Evolutionary conservation across 176 grass and related monocot species (phyloP).

Genomic region (Elaeis guineensis): DNA sequence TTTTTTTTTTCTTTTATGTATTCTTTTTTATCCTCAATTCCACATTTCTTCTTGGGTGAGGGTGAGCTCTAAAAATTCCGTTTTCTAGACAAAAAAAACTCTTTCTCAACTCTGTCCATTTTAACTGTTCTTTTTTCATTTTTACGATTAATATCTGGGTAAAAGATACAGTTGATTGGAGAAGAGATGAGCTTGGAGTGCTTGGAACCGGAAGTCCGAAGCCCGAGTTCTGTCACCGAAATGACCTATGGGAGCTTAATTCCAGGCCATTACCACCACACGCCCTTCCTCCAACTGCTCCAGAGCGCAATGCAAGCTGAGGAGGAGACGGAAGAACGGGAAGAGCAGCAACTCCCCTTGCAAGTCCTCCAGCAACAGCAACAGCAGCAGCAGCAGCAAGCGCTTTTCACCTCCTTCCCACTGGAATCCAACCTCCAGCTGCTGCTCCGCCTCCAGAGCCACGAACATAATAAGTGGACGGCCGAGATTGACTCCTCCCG

Average conservation of each 20-base stretch:
- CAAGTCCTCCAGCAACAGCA: neutral
- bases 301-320: slow-evolving; percentile 36
- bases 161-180: slow-evolving; percentile 72
- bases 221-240: slow-evolving; percentile 2
- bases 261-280: slow-evolving; percentile 22
- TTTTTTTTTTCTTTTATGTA: neutral
- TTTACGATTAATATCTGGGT: slow-evolving; percentile 2
- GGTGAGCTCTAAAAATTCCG: no score
- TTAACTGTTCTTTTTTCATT: neutral
- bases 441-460: slow-evolving; percentile 11
- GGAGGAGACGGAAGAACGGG: slow-evolving; percentile 1
- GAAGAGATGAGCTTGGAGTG: slow-evolving; percentile 26
- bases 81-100: no score
- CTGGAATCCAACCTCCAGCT: slow-evolving; percentile 17
- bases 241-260: slow-evolving; percentile 8
- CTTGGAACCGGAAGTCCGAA: neutral
- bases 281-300: slow-evolving; percentile 66
- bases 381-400: neutral
- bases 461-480: neutral
- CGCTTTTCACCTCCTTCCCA: neutral
- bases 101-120: no score
- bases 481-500: slow-evolving; percentile 5
- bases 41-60: no score
- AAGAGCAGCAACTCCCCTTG: neutral
- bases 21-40: neutral